Conservation (phyloP, 2,329 filamentous ascomycete species). For the Immersiporthe knoxdaviesiana region DNA sequence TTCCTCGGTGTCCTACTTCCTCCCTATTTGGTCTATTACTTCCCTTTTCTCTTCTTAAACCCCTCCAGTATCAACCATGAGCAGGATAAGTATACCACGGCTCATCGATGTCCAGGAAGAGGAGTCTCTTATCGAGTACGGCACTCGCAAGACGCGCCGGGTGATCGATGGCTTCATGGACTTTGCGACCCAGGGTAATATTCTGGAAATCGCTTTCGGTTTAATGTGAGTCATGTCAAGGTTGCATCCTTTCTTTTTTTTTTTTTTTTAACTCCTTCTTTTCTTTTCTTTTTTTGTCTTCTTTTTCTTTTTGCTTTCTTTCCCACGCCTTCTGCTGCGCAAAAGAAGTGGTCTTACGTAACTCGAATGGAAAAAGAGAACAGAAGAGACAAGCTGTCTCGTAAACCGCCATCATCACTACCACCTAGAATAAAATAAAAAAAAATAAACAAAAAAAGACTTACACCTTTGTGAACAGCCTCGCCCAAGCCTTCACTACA, state of each 20-base stretch:
- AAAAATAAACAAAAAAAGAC: neutral
- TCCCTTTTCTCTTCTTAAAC: no score
- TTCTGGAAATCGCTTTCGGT: constrained; percentile 75
- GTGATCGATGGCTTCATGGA: constrained; percentile 69
- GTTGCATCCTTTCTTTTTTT: constrained; percentile 13
- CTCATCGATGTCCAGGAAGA: constrained; percentile 39
- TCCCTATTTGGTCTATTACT: no score
- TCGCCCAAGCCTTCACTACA: constrained; percentile 72
- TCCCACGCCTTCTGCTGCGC: no score
- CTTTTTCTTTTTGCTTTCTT: no score
- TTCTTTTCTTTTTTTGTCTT: no score
- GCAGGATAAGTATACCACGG: constrained; percentile 36
- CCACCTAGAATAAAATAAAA: no score
- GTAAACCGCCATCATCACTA: neutral
- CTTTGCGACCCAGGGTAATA: constrained; percentile 75
- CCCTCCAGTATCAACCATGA: neutral
- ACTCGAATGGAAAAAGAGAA: neutral
- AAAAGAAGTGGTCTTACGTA: no score
- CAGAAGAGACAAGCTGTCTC: neutral
- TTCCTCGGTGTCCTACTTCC: neutral
- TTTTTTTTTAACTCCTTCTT: constrained; percentile 12
- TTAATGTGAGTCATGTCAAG: constrained; percentile 60
- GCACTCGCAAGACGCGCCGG: constrained; percentile 52
- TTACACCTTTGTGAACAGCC: constrained; percentile 44
- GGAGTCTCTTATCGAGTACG: constrained; percentile 50